phyloP scores from a whole-genome alignment of 1,139 yeast genomes.

The Lodderomyces parapsilosis region DNA sequence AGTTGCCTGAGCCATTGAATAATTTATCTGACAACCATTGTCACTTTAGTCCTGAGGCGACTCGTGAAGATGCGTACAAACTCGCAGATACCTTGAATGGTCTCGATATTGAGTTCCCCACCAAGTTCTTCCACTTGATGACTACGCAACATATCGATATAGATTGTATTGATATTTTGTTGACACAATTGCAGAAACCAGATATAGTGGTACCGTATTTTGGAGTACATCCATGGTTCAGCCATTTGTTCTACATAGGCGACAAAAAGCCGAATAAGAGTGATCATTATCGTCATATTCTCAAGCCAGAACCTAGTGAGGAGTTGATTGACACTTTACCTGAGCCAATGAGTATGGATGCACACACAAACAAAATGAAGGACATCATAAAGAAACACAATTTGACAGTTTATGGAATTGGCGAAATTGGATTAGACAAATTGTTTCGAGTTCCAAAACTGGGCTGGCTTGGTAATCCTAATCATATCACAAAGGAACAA shows the following conservation, averaged over 20 bases:
- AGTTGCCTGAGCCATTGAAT: conserved; percentile 2
- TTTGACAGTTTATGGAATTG: conserved; percentile 45
- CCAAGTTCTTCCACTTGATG: conserved; percentile 42
- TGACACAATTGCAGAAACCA: conserved; percentile 21
- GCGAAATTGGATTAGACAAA: conserved; percentile 89
- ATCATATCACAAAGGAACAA: conserved; percentile 2
- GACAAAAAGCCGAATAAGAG: conserved; percentile 22
- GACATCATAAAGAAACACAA: conserved; percentile 22
- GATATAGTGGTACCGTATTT: conserved; percentile 53
- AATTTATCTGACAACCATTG: conserved; percentile 20
- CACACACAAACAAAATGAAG: conserved; percentile 33
- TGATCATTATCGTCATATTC: conserved; percentile 56
- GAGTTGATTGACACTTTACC: conserved; percentile 57
- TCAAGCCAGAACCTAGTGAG: conserved; percentile 40
- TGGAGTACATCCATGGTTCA: conserved; percentile 93
- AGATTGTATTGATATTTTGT: conserved; percentile 30
- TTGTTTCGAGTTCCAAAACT: conserved; percentile 63
- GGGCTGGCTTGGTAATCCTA: conserved; percentile 51
- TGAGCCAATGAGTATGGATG: conserved; percentile 49
- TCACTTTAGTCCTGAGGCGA: conserved; percentile 19
- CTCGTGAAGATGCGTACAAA: conserved; percentile 10
- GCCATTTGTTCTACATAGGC: conserved; percentile 53
- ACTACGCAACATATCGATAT: conserved; percentile 57
- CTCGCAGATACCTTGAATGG: conserved; percentile 14
- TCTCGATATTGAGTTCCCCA: conserved; percentile 3